A percentile compares a stretch with the other conserved stretches of the same genome.
Conservation (phyloP, 2,329 filamentous ascomycete genomes). For the Ophiostoma himal-ulmi region DNA sequence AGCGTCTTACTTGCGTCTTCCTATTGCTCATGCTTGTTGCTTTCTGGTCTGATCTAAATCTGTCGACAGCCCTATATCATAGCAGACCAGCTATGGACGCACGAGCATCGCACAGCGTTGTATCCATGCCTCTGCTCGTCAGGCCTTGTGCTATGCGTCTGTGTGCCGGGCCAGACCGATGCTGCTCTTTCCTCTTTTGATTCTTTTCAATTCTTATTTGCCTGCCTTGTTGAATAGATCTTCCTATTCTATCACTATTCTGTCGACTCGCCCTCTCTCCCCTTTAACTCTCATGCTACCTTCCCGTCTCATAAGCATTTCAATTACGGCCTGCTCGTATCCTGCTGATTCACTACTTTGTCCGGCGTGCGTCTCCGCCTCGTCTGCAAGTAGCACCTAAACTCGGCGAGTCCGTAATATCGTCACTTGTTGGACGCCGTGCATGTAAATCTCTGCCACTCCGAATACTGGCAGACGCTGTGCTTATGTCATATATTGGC, state of each 20-base stretch:
- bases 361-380: not conserved
- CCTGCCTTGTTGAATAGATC: not conserved
- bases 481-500: conserved; percentile 6
- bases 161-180: not conserved
- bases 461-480: conserved; percentile 4
- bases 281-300: not conserved
- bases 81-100: not conserved
- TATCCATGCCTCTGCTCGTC: not conserved
- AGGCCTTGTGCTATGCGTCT: not conserved
- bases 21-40: not conserved
- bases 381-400: not conserved
- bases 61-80: conserved; percentile 8
- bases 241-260: no score
- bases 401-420: not conserved
- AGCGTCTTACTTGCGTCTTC: not conserved
- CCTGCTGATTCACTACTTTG: not conserved
- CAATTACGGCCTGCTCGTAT: not conserved
- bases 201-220: not conserved
- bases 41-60: not conserved
- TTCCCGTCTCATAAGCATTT: not conserved
- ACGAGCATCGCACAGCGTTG: not conserved
- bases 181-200: not conserved
- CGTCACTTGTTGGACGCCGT: not conserved
- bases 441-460: not conserved
- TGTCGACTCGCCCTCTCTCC: not conserved